Conservation (phyloP, 805 yeast species). For the Kodamaea hsintzibuensis region DNA sequence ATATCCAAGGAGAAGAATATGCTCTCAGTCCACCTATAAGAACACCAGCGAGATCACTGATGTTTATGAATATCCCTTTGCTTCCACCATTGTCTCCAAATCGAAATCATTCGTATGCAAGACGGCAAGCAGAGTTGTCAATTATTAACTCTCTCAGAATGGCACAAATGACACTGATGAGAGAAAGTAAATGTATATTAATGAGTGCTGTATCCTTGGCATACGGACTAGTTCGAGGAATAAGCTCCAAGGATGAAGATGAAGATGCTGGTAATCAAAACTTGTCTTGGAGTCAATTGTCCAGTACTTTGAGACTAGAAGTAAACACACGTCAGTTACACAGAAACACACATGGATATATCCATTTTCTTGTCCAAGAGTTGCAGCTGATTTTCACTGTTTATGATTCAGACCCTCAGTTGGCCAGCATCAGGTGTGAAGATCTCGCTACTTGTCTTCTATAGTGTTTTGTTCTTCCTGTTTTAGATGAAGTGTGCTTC, state of each 20-base stretch:
- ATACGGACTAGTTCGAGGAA: slow-evolving; percentile 13
- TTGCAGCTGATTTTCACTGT: slow-evolving; percentile 10
- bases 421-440: slow-evolving; percentile 14
- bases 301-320: slow-evolving; percentile 8
- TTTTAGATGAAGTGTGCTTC: background rate
- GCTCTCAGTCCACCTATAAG: background rate
- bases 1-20: background rate
- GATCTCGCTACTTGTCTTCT: slow-evolving; percentile 7
- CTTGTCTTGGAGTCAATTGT: background rate
- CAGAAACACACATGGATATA: slow-evolving; percentile 13
- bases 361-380: slow-evolving; percentile 13
- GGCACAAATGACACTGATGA: background rate
- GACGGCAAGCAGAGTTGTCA: slow-evolving; percentile 36
- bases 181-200: slow-evolving; percentile 9
- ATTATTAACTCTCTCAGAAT: slow-evolving; percentile 21
- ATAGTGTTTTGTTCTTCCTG: slow-evolving; percentile 2
- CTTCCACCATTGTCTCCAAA: slow-evolving; percentile 33
- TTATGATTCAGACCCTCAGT: slow-evolving; percentile 9
- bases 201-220: slow-evolving; percentile 13
- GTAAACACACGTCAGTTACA: slow-evolving; percentile 4
- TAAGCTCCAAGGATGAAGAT: background rate
- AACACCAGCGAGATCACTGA: slow-evolving; percentile 1
- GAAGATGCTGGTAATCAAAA: background rate
- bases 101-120: slow-evolving; percentile 34
- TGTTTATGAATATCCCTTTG: slow-evolving; percentile 24